A percentile compares a stretch with the other conserved stretches of the same genome.
Evolutionary conservation across 495 filamentous ascomycete species (phyloP).

Genomic region (Aspergillus wentii): DNA sequence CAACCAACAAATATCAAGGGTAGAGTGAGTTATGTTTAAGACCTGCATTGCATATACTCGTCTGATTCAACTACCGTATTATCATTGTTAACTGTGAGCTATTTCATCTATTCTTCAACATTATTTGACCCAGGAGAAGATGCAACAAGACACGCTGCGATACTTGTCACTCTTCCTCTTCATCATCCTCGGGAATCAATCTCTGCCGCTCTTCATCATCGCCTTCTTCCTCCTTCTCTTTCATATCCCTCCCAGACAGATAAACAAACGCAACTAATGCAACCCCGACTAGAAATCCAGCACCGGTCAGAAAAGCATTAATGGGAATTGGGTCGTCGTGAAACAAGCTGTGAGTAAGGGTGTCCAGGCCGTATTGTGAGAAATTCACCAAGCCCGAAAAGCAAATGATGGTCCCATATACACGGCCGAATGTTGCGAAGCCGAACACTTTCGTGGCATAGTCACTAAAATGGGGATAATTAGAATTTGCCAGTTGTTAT

Average conservation of each 20-base stretch:
- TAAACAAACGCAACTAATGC: slow-evolving; percentile 56
- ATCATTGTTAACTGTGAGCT: too few relatives aligned
- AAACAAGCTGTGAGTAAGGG: slow-evolving; percentile 70
- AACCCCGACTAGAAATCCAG: slow-evolving; percentile 58
- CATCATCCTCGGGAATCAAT: slow-evolving; percentile 28
- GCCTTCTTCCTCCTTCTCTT: slow-evolving; percentile 9
- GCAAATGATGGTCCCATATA: slow-evolving; percentile 91
- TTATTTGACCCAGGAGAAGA: too few relatives aligned
- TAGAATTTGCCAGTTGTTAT: too few relatives aligned
- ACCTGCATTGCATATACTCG: too few relatives aligned
- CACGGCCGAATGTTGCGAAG: slow-evolving; percentile 86
- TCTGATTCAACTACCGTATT: too few relatives aligned
- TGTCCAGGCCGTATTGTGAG: slow-evolving; percentile 74
- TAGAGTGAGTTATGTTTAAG: too few relatives aligned
- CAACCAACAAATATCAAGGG: too few relatives aligned
- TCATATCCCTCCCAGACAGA: slow-evolving; percentile 21
- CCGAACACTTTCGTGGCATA: slow-evolving; percentile 94
- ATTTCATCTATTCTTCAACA: too few relatives aligned
- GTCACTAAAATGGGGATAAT: slow-evolving; percentile 47
- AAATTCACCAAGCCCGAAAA: slow-evolving; percentile 83
- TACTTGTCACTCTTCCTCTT: too few relatives aligned
- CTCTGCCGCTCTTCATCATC: slow-evolving; percentile 27
- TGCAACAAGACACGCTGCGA: too few relatives aligned
- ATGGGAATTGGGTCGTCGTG: slow-evolving; percentile 71
- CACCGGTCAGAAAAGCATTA: slow-evolving; percentile 59